Evolutionary conservation across 2,329 filamentous ascomycete species (phyloP).

Genomic region (Pyrenophora tritici-repentis): DNA sequence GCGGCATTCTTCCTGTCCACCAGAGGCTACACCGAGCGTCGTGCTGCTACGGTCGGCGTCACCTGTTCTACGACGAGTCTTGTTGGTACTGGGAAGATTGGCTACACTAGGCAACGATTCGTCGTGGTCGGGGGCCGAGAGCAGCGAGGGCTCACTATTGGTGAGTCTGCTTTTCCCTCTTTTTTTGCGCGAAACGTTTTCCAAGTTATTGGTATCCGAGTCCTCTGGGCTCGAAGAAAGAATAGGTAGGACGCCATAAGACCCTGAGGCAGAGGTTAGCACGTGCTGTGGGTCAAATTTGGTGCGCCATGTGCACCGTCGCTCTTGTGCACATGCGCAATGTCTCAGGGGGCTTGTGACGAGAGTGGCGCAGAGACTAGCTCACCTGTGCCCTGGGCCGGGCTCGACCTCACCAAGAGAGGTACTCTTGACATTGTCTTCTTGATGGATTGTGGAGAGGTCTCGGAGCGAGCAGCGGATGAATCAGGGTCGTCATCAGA

Average conservation of each 20-base stretch:
- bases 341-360: not conserved
- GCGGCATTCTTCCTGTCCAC: slow-evolving; percentile 34
- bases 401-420: slow-evolving; percentile 64
- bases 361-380: slow-evolving; percentile 15
- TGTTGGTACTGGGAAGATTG: slow-evolving; percentile 18
- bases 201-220: slow-evolving; percentile 44
- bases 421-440: slow-evolving; percentile 57
- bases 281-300: slow-evolving; percentile 2
- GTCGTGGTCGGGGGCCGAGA: slow-evolving; percentile 20
- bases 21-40: slow-evolving; percentile 30
- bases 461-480: slow-evolving; percentile 17
- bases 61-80: slow-evolving; percentile 35
- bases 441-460: slow-evolving; percentile 22
- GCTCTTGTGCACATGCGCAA: slow-evolving; percentile 8
- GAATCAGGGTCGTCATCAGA: slow-evolving; percentile 38
- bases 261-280: slow-evolving; percentile 46
- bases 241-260: slow-evolving; percentile 63
- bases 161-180: slow-evolving; percentile 45
- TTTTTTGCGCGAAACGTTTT: slow-evolving; percentile 25
- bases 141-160: slow-evolving; percentile 29
- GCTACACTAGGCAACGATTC: slow-evolving; percentile 27
- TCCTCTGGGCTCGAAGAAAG: slow-evolving; percentile 46
- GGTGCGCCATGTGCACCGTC: slow-evolving; percentile 9
- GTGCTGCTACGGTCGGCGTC: slow-evolving; percentile 33
- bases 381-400: slow-evolving; percentile 59